Evolutionary conservation across 2,329 filamentous ascomycete species (phyloP).

Genomic region (Fragosphaeria purpurea): DNA sequence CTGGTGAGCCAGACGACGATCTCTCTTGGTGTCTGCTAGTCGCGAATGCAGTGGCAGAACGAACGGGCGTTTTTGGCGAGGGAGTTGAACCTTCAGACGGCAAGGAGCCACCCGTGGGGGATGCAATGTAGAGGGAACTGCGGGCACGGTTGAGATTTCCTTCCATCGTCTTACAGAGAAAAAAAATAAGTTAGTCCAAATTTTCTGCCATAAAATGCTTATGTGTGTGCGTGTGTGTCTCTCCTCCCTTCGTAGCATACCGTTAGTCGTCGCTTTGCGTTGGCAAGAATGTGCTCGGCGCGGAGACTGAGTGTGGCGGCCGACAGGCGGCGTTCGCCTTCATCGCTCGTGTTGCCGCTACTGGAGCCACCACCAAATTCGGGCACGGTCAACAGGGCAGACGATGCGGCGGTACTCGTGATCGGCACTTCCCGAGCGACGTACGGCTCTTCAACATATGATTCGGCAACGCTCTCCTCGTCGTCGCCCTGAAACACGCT

Average conservation of each 20-base stretch:
- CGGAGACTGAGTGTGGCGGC: conserved; percentile 62
- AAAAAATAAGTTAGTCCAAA: neutral
- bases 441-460: conserved; percentile 38
- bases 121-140: conserved; percentile 52
- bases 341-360: conserved; percentile 36
- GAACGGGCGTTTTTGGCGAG: conserved; percentile 36
- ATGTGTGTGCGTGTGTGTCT: too few relatives aligned
- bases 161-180: conserved; percentile 66
- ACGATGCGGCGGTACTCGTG: neutral
- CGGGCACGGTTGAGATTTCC: conserved; percentile 74
- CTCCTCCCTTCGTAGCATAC: conserved; percentile 39
- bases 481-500: conserved; percentile 58
- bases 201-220: too few relatives aligned
- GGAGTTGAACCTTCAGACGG: conserved; percentile 42
- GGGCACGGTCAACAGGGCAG: conserved; percentile 11
- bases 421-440: conserved; percentile 18
- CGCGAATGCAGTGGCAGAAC: conserved; percentile 22
- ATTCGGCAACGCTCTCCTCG: conserved; percentile 54
- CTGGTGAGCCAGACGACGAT: conserved; percentile 22
- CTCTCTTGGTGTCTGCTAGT: conserved; percentile 18
- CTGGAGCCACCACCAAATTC: conserved; percentile 11
- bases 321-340: conserved; percentile 12
- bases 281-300: conserved; percentile 83
- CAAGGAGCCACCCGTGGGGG: conserved; percentile 57
- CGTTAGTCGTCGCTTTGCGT: conserved; percentile 80